A percentile compares a stretch with the other conserved stretches of the same genome.
These are phyloP conservation scores for Cornus florida DNA, from an alignment of 148 eudicot genomes.

Conservation along the genomic window DNA sequence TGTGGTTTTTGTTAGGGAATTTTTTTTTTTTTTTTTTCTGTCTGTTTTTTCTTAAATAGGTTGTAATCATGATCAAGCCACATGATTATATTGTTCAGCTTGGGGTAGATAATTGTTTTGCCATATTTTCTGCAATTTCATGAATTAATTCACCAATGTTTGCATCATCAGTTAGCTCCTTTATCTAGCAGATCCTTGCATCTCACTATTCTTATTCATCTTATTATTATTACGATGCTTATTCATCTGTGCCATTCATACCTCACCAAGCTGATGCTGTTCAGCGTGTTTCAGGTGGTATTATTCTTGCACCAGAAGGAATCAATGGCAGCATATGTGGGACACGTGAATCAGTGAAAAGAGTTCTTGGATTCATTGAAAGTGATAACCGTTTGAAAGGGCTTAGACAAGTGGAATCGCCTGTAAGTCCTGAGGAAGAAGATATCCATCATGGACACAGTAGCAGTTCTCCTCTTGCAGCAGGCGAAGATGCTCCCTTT, in stretches of 20 bases:
- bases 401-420: slow-evolving; percentile 79
- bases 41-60: neutral
- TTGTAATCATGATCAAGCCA: neutral
- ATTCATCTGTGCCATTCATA: slow-evolving; percentile 5
- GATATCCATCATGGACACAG: slow-evolving; percentile 96
- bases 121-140: neutral
- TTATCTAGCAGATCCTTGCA: neutral
- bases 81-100: neutral
- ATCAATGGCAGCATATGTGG: slow-evolving; percentile 99
- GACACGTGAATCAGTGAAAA: slow-evolving; percentile 68
- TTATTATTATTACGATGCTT: neutral
- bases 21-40: too few relatives aligned
- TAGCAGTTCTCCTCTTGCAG: slow-evolving; percentile 92
- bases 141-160: neutral
- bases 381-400: slow-evolving; percentile 72
- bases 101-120: neutral
- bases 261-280: slow-evolving; percentile 76
- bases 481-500: slow-evolving; percentile 97
- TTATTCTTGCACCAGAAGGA: slow-evolving; percentile 98
- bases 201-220: neutral
- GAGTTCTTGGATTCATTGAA: slow-evolving; percentile 76
- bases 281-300: slow-evolving; percentile 99
- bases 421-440: slow-evolving; percentile 97
- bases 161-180: neutral
- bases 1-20: neutral